Conservation (phyloP, 2,329 filamentous ascomycete genomes). For the Dactylellina sp. region DNA sequence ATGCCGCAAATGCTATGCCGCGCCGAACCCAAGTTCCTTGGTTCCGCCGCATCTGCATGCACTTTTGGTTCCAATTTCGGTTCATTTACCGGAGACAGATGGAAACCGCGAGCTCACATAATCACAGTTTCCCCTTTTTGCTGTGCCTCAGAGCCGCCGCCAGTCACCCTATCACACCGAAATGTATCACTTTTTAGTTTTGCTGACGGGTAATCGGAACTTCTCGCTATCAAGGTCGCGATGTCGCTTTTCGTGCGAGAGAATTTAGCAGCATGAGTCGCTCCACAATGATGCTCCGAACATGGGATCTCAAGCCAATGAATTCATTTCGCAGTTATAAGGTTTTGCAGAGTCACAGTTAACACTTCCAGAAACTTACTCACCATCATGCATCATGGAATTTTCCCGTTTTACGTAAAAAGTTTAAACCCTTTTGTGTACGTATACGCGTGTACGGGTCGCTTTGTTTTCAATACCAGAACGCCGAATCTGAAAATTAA, state of each 20-base stretch:
- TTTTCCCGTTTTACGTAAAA: neutral
- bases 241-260: slow-evolving; percentile 21
- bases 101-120: neutral
- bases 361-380: no score
- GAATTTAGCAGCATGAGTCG: neutral
- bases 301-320: neutral
- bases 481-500: neutral
- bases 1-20: neutral
- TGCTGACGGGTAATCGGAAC: slow-evolving; percentile 37
- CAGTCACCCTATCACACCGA: neutral
- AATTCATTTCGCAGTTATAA: slow-evolving; percentile 8
- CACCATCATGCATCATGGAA: slow-evolving; percentile 2
- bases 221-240: slow-evolving; percentile 20
- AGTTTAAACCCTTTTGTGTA: neutral
- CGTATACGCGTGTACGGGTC: no score
- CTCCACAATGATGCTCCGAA: slow-evolving; percentile 26
- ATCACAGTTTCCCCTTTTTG: slow-evolving; percentile 5
- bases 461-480: neutral
- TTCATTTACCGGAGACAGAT: neutral
- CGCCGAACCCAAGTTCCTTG: neutral
- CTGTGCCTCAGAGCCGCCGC: neutral
- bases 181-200: neutral
- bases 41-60: slow-evolving; percentile 9
- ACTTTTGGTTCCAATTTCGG: slow-evolving; percentile 18
- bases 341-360: neutral